Evolutionary conservation across 2,329 filamentous ascomycete genomes (phyloP), one percentile per base, ranked within the genome.

Genomic region (Claviceps quebecensis): DNA sequence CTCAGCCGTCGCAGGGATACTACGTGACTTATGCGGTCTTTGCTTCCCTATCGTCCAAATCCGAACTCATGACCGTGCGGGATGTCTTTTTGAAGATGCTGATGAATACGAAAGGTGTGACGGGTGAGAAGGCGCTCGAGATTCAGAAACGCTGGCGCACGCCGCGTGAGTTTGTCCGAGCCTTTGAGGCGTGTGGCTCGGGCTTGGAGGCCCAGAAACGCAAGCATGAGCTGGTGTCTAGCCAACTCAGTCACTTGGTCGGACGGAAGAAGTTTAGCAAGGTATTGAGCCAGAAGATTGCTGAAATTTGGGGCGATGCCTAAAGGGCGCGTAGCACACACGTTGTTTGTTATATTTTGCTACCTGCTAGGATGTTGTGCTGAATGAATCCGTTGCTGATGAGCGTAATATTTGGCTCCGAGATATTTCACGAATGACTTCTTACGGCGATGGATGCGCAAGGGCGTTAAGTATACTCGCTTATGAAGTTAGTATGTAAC

Each of bases 21-120:
- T 75, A 83, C 59, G 76, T 88, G 53, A 86, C 76, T 11, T 89
- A 88, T 58, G 69, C 75, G 0, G 83, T 83, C 0, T 90, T 91
- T 62, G 79, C 82, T 0, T 81, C 80, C 1, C 67, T 91, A 45
- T 80, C 80, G 1, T 86, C 83, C 8, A 93, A 93, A 64, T 87
- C 84, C 0, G 83, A 86, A 49, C 77, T 77, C 53, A 77, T 88
- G 58, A 86, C 85, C 0, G 69, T 91, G 9, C 73, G 84, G 51
- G 87, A 93, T 58, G 65, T 90, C 0, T 91, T 80, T 58, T 69
- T 93, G 26, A 90, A 90, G 65, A 91, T 93, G 86, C 74, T 93
- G 47, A 89, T 93, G 86, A 87, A 84, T 56, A 87, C 78, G 1
- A 77, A 77, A 51, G 84, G 85, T 1, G 72, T 93, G 13, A 86